Evolutionary conservation across 176 grass and related monocot species (phyloP), one percentile per base, ranked within the genome.

Genomic region (Oryza glumipatula): DNA sequence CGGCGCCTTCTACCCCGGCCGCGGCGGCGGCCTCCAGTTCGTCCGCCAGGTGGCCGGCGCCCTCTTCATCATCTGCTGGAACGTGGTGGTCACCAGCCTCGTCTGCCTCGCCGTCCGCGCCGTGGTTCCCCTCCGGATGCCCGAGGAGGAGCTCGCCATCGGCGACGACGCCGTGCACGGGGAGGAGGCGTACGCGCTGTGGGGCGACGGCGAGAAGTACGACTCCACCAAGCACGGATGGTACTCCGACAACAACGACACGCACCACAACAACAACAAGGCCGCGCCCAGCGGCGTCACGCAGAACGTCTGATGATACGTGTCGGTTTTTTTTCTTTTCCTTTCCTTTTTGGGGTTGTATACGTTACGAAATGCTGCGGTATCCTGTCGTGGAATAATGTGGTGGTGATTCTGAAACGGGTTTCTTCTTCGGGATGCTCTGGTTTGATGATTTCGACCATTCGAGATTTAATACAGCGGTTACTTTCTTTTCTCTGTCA

Each of bases 141-240:
- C 93, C 10, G 95, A 98, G 77, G 95, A 95, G 76, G 89, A 95
- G 51, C 87, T 98, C 17, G 68, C 89, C 65, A 98, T 98, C 76
- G 96, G 96, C 11, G 96, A 98, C 84, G 96, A 95, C 84, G 96
- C 93, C 10, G 93, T 95, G 67, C 93, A 95, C 39, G 93, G 93
- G 22, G 93, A 95, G 90, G 93, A 95, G 90, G 93, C 93, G 3
- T 95, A 98, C 80, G 96, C 96, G 19, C 88, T 98, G 9, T 98
- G 96, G 96, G 96, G 93, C 33, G 96, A 98, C 68, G 96, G 96
- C 17, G 96, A 98, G 93, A 95, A 94, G 89, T 98, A 90, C 81
- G 96, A 98, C 76, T 85, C 91, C 69, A 78, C 77, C 45, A 93
- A 73, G 82, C 96, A 98, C 72, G 93, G 87, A 0, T 98, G 86